These are phyloP conservation scores for Termitomyces sp. DNA, from an alignment of 768 basidiomycete genomes.

Conservation along the genomic window DNA sequence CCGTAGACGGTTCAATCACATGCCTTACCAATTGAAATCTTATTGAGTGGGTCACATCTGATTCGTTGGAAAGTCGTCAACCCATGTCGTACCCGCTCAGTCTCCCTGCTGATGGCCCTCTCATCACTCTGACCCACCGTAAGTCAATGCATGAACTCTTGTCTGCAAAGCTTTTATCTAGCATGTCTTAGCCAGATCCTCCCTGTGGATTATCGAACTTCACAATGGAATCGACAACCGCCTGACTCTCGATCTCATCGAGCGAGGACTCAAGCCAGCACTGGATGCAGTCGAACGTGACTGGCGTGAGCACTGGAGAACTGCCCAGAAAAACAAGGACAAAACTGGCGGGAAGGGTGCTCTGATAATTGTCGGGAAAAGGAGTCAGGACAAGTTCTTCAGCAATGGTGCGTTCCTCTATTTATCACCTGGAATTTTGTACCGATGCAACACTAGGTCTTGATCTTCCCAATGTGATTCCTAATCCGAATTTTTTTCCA, in stretches of 20 bases:
- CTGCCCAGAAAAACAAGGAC: conserved; percentile 39
- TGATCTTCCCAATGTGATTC: conserved; percentile 50
- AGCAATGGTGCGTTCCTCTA: conserved; percentile 58
- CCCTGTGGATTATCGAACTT: conserved; percentile 75
- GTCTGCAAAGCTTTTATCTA: neutral
- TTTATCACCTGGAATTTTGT: neutral
- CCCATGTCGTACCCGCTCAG: conserved; percentile 45
- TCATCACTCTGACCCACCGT: conserved; percentile 73
- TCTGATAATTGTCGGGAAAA: conserved; percentile 73
- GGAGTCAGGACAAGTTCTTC: conserved; percentile 83
- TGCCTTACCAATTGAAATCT: conserved; percentile 5
- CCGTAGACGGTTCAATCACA: conserved; percentile 20
- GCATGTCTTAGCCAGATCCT: conserved; percentile 44
- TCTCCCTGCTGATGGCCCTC: conserved; percentile 46
- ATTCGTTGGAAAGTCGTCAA: neutral
- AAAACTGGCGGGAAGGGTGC: conserved; percentile 61
- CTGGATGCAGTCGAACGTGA: conserved; percentile 70
- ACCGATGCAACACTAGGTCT: conserved; percentile 44
- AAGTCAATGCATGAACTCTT: conserved; percentile 13
- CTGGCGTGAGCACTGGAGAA: conserved; percentile 58
- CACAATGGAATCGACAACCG: conserved; percentile 78
- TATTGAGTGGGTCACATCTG: neutral
- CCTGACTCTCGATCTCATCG: conserved; percentile 55
- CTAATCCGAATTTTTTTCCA: conserved; percentile 64
- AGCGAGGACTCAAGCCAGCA: conserved; percentile 62